Percentiles rank a stretch among this genome's conserved stretches.
These are phyloP conservation scores for Posidonia australis DNA, from an alignment of 106 monocot species.

Conservation along the genomic window DNA sequence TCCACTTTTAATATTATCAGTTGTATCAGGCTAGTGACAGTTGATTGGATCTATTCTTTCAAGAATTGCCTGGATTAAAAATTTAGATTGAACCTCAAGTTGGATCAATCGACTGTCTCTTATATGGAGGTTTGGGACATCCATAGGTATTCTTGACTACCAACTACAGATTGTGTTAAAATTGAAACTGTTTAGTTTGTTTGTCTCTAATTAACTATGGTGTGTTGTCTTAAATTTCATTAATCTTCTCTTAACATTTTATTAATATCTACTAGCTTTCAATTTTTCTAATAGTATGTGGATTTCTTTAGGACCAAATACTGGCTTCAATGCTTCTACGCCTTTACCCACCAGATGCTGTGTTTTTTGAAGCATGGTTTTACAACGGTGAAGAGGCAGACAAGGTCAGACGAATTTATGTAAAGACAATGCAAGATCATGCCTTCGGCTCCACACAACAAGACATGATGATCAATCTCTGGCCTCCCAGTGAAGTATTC, in stretches of 20 bases:
- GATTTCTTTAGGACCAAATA: conserved; percentile 17
- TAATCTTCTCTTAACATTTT: background rate
- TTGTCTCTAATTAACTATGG: no score
- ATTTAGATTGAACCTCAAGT: no score
- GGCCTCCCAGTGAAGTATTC: conserved; percentile 40
- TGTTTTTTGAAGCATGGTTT: conserved; percentile 2
- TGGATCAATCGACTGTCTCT: no score
- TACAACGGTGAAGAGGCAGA: background rate
- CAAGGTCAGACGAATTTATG: conserved; percentile 18
- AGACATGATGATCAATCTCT: conserved; percentile 35
- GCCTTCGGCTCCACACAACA: conserved; percentile 33
- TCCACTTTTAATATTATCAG: no score
- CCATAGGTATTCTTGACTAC: no score
- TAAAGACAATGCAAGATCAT: conserved; percentile 26
- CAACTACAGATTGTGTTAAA: no score
- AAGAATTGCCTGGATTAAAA: no score
- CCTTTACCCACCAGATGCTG: conserved; percentile 3
- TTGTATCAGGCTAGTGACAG: no score
- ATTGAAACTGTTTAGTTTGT: no score
- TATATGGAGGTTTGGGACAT: no score
- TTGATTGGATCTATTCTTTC: no score
- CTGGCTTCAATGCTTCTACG: conserved; percentile 33
- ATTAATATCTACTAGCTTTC: background rate
- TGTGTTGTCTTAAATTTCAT: no score
- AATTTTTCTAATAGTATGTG: background rate